Percentiles rank a stretch among this genome's conserved stretches.
Evolutionary conservation across 257 asterid species (phyloP).

Genomic region (Cordia subcordata): DNA sequence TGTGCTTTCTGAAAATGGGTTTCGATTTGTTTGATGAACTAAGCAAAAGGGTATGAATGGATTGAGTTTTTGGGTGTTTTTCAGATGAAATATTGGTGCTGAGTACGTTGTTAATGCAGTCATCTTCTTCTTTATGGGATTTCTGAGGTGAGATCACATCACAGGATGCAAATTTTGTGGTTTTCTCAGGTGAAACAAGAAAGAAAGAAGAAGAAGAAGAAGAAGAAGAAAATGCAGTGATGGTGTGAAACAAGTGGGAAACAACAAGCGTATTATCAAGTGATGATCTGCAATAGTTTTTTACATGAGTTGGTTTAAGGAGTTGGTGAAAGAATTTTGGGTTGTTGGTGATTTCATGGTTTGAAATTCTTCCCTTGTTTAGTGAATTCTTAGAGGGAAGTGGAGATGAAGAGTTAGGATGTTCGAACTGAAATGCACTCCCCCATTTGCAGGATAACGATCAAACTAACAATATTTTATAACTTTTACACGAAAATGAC

Average conservation of each 20-base stretch:
- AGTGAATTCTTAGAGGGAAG: too few relatives aligned
- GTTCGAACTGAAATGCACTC: too few relatives aligned
- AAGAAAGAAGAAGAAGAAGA: not conserved
- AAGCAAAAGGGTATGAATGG: slow-evolving; percentile 15
- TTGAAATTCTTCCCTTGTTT: too few relatives aligned
- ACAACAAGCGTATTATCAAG: slow-evolving; percentile 6
- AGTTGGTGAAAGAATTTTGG: slow-evolving; percentile 18
- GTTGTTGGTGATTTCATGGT: slow-evolving; percentile 45
- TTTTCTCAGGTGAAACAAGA: not conserved
- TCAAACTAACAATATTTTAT: too few relatives aligned
- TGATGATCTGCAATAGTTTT: slow-evolving; percentile 2
- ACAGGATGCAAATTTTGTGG: not conserved
- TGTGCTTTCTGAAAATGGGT: slow-evolving; percentile 17
- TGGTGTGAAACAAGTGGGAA: slow-evolving; percentile 9
- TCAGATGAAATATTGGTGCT: slow-evolving; percentile 9
- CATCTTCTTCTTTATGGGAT: not conserved
- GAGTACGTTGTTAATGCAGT: not conserved
- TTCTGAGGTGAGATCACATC: not conserved
- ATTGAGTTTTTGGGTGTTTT: slow-evolving; percentile 16
- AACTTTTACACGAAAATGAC: too few relatives aligned
- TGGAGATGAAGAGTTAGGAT: too few relatives aligned
- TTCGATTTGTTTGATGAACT: slow-evolving; percentile 18
- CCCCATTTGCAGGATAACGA: too few relatives aligned
- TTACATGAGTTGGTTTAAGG: slow-evolving; percentile 11
- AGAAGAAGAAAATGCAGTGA: too few relatives aligned